A percentile compares a stretch with the other conserved stretches of the same genome.
Evolutionary conservation across 164 flowering plant species (phyloP).

Genomic region (Paratinospora sagittata): DNA sequence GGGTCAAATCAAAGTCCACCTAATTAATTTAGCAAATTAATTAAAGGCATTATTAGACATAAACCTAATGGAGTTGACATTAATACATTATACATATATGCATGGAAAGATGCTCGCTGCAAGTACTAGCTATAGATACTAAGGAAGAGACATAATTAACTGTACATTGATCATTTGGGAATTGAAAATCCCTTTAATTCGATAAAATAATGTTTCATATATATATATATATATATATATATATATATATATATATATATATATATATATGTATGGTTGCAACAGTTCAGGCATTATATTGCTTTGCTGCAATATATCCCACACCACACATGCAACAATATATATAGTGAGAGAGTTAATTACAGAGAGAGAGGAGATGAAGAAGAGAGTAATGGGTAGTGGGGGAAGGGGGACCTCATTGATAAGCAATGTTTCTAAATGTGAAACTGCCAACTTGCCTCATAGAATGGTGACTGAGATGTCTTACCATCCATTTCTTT

Average conservation of each 20-base stretch:
- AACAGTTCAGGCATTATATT: background rate
- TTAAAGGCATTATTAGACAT: no score
- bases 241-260: no score
- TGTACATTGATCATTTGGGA: background rate
- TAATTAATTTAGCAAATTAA: no score
- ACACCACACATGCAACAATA: constrained; percentile 3
- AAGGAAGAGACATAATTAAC: background rate
- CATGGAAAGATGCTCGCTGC: background rate
- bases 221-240: no score
- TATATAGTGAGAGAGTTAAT: background rate
- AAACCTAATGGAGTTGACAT: no score
- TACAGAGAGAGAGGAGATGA: background rate
- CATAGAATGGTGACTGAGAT: constrained; percentile 26
- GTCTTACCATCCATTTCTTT: constrained; percentile 25
- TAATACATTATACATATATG: no score
- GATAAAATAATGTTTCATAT: no score
- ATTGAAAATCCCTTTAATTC: no score
- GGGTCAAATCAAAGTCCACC: no score
- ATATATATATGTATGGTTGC: no score
- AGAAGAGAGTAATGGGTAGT: no score
- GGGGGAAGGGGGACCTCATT: constrained; percentile 8
- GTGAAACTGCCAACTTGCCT: constrained; percentile 25
- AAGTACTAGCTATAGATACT: background rate
- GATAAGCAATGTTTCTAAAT: constrained; percentile 15
- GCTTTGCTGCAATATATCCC: background rate